Conservation (phyloP, 805 yeast species). For the Saturnispora serradocipensis region DNA sequence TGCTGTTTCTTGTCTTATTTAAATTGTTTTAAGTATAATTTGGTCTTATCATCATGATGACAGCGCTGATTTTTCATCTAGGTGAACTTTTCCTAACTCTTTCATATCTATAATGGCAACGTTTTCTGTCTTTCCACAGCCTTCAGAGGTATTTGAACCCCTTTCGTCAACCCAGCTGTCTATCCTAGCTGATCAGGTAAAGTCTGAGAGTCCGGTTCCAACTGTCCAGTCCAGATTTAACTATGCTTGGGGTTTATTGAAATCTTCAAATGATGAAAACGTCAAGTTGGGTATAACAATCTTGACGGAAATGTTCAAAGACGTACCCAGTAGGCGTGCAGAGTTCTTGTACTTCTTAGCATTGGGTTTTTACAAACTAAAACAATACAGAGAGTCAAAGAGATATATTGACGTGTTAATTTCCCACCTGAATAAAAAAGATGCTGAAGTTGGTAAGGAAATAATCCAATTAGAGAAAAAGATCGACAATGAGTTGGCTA, state of each 20-base stretch:
- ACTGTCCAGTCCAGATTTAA: constrained; percentile 83
- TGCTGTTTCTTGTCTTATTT: background rate
- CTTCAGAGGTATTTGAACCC: constrained; percentile 33
- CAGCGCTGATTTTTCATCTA: background rate
- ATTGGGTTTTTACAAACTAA: constrained; percentile 79
- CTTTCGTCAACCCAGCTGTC: constrained; percentile 67
- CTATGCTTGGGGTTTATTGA: constrained; percentile 92
- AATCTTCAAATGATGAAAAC: constrained; percentile 50
- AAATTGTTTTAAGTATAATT: no score
- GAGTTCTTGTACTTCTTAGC: constrained; percentile 85
- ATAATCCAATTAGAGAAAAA: constrained; percentile 43
- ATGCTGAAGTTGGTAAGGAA: constrained; percentile 35
- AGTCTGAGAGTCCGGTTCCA: constrained; percentile 70
- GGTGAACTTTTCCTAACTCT: background rate
- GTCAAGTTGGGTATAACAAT: constrained; percentile 75
- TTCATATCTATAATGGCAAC: constrained; percentile 1
- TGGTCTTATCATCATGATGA: background rate
- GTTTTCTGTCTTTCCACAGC: constrained; percentile 19
- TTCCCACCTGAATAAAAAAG: constrained; percentile 79
- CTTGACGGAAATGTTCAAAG: constrained; percentile 60
- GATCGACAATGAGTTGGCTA: constrained; percentile 76
- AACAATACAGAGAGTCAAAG: constrained; percentile 80
- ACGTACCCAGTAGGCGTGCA: constrained; percentile 72
- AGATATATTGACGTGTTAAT: constrained; percentile 72
- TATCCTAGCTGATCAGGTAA: constrained; percentile 66